phyloP scores from a whole-genome alignment of 169 alveolate genomes.

The Cardiosporidium cionae region DNA sequence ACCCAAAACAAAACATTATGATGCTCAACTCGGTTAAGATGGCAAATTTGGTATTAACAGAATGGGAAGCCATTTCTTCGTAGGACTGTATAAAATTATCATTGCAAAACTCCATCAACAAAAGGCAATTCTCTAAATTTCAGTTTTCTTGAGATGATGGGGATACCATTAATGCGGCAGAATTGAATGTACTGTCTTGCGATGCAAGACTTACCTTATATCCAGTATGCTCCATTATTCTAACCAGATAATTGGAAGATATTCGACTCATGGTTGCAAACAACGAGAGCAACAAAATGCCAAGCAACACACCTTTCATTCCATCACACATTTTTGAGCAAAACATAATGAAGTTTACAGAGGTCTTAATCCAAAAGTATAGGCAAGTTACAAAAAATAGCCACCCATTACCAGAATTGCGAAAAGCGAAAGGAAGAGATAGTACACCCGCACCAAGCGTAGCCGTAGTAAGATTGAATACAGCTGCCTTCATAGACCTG shows the following conservation, averaged over 20 bases:
- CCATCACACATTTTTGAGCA: too few species aligned
- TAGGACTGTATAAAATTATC: too few species aligned
- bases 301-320: not conserved
- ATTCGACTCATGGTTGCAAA: not conserved
- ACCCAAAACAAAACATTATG: conserved; percentile 7
- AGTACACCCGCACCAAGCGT: conserved; percentile 15
- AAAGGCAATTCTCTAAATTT: too few species aligned
- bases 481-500: not conserved
- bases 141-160: too few species aligned
- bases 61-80: not conserved
- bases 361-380: too few species aligned
- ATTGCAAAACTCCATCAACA: too few species aligned
- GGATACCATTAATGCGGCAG: too few species aligned
- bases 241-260: not conserved
- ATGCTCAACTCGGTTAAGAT: not conserved
- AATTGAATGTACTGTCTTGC: not conserved
- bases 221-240: not conserved
- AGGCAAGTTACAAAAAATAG: too few species aligned
- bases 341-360: too few species aligned
- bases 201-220: not conserved
- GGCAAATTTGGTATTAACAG: not conserved
- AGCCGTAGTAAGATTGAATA: conserved; percentile 14
- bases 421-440: conserved; percentile 11
- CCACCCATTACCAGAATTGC: conserved; percentile 1
- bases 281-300: not conserved